Percentiles rank a stretch among this genome's conserved stretches.
phyloP scores from a whole-genome alignment of 225 moss, liverwort and hornwort species.

The Straminergon stramineum region DNA sequence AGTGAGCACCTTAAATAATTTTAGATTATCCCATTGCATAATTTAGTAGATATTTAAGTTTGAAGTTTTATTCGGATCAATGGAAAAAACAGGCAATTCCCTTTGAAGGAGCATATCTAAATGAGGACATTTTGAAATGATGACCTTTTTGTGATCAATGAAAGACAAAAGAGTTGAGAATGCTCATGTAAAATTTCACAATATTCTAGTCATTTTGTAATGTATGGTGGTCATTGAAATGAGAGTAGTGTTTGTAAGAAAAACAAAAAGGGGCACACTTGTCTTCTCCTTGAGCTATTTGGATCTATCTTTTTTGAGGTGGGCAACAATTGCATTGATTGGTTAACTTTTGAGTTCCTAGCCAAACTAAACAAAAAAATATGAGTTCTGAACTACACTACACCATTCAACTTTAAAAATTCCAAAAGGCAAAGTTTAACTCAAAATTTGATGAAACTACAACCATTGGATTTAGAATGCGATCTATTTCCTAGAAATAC shows the following conservation, averaged over 20 bases:
- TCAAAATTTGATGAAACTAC: neutral
- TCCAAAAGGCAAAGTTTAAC: neutral
- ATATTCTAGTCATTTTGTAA: neutral
- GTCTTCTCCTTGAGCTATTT: neutral
- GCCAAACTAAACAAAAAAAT: neutral
- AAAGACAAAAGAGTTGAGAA: neutral
- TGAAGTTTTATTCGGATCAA: neutral
- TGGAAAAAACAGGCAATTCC: neutral
- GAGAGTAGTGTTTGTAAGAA: neutral
- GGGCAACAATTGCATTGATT: neutral
- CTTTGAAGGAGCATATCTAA: neutral
- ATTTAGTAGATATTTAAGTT: neutral
- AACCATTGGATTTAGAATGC: neutral
- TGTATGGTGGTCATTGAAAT: neutral
- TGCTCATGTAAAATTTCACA: neutral
- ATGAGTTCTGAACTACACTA: neutral
- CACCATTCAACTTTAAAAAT: neutral
- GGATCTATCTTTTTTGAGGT: rapidly evolving
- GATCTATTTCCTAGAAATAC: rapidly evolving
- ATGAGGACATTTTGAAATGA: neutral
- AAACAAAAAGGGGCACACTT: neutral
- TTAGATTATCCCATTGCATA: rapidly evolving
- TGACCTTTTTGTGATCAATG: neutral
- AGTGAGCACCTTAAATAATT: neutral
- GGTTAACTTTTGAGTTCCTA: rapidly evolving